Conservation (phyloP, 1,139 yeast genomes). For the Arxiozyma bovina region DNA sequence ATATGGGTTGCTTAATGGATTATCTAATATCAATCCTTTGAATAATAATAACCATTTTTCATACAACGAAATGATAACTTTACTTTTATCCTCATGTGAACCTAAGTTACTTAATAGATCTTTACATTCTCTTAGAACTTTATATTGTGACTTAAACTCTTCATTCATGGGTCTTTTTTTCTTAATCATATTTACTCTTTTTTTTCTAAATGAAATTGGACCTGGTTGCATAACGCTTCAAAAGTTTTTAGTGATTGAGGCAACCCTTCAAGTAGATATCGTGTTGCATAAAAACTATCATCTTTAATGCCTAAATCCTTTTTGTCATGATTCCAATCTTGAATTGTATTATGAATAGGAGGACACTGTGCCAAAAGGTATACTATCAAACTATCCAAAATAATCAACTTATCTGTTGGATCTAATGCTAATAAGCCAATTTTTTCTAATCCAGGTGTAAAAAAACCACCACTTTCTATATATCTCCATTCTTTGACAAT, state of each 20-base stretch:
- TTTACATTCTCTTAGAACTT: constrained; percentile 16
- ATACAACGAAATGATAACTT: constrained; percentile 14
- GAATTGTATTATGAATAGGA: constrained; percentile 35
- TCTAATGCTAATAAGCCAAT: constrained; percentile 39
- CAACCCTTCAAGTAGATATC: constrained; percentile 20
- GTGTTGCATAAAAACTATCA: constrained; percentile 18
- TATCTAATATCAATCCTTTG: constrained; percentile 20
- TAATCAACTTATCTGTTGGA: constrained; percentile 41
- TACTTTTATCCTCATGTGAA: constrained; percentile 8
- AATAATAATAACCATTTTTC: constrained; percentile 24
- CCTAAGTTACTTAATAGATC: constrained; percentile 9
- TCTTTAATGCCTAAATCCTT: constrained; percentile 24
- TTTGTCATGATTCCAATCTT: constrained; percentile 20
- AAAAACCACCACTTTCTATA: constrained; percentile 24
- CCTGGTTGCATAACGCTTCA: constrained; percentile 17
- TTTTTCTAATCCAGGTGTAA: constrained; percentile 35
- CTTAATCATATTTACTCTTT: constrained; percentile 9
- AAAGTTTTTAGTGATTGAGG: constrained; percentile 16
- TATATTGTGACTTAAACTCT: constrained; percentile 14
- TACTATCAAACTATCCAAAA: constrained; percentile 39
- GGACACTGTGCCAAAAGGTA: constrained; percentile 44
- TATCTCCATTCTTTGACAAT: constrained; percentile 42
- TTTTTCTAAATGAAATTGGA: constrained; percentile 20
- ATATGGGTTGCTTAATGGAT: constrained; percentile 25
- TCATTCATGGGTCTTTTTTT: constrained; percentile 19